Base-by-base conservation (phyloP, 495 filamentous ascomycete species). In the Penicillium lividum region DNA sequence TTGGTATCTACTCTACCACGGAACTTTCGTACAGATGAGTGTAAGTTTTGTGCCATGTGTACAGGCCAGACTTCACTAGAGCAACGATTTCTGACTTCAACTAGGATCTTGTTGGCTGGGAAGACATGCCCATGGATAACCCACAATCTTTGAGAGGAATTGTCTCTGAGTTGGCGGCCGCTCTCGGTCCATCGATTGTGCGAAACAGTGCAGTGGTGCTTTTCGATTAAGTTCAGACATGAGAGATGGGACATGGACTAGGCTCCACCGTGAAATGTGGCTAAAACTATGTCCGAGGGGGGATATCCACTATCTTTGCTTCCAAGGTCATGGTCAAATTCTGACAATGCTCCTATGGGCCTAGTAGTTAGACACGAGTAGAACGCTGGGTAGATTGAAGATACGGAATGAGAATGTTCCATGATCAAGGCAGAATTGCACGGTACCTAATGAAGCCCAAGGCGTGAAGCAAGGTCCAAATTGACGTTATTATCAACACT, bases 81-180 rank as follows among this genome's bases (percentile, higher is more conserved):
- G 13, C 63, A 79, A 44, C 67, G 68, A 8, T 59, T 74, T 40
- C 66, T 59, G 54, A 68, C 48, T 47, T 64, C 1, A 52, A 65
- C 22, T 67, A 70, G 77, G 86, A 89, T 62, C 73, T 92, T 18
- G 80, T 86, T 22, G 73, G 77, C 7, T 96, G 89, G 90, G 82
- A 88, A 10, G 59, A 66, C n/a, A 81, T 86, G 59, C 62, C 77
- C 11, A 72, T 89, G 10, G 68, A 69, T 13, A 74, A 85, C 56
- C 67, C 78, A 5, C 70, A 73, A 28, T 76, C 77, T 0, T 60
- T 91, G 29, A 92, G 89, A 70, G 85, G 84, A 0, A 78, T 85
- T 40, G 73, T 94, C 43, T 89, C 84, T 6, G 91, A 96, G 65
- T 71, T 96, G 36, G 88, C 89, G 8, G 89, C 93, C 7, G 85